Base-by-base conservation (phyloP, 805 yeast species). In the Candida dajiaensis region DNA sequence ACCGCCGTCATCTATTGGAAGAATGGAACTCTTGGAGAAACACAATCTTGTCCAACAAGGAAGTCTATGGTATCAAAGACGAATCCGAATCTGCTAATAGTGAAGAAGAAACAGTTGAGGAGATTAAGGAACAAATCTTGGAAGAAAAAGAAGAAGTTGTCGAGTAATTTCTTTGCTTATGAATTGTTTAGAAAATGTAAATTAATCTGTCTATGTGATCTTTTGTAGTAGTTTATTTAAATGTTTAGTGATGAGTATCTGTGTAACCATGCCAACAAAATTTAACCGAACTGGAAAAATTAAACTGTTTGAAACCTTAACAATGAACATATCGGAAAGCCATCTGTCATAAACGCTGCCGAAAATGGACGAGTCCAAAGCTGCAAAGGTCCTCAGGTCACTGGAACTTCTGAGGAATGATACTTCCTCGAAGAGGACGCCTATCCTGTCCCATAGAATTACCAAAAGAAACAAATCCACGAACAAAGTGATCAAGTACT, bases 21-120 rank as follows among this genome's bases (percentile, higher is more conserved):
- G 89, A 86, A 65, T 94, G 99, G 99, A 76, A 68, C 58, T 66
- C 74, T 36, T 94, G 88, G 82, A 81, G 97, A 74, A 62, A 73
- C 29, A 61, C 69, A 31, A 73, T 77, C 42, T 72, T 71, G 41
- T 64, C 69, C 35, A 67, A 69, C 63, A 70, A 81, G 57, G 71
- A 67, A 46, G 78, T 74, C 40, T 74, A 73, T 49, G 78, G 75
- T 43, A 58, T 62, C 40, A 61, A 63, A 20, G 68, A 67, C 43
- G 74, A 73, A 45, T 72, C 68, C 35, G 75, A 73, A 44, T 72
- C 68, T 28, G 75, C 70, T 38, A 78, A 73, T 42, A 85, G 80
- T 60, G 74, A 78, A 55, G 90, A 86, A 66, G 96, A 87, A 66
- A 76, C 83, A 59, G 80, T 81, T 59, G 95, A 84, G 66, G 88